Conservation (phyloP, 2,329 filamentous ascomycete species). For the Samsoniella hepiali region DNA sequence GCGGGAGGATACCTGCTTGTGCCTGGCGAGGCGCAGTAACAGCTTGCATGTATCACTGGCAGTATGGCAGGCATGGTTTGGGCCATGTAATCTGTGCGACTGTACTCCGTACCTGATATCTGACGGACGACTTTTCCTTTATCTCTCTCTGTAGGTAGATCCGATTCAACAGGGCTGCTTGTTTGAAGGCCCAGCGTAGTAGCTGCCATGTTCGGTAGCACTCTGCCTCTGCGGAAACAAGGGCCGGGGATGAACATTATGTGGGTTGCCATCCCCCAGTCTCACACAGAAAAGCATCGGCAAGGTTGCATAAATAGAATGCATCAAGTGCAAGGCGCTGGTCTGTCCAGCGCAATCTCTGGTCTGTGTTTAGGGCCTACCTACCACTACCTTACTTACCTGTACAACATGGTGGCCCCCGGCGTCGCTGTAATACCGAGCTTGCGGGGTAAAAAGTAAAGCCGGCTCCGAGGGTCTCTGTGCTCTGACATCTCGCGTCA, state of each 20-base stretch:
- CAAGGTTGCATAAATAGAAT: too few relatives aligned
- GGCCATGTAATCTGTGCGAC: too few relatives aligned
- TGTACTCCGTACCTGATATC: background rate
- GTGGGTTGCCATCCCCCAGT: background rate
- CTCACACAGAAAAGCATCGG: too few relatives aligned
- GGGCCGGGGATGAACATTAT: background rate
- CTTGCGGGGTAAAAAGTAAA: constrained; percentile 17
- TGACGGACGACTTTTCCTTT: background rate
- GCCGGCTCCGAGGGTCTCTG: constrained; percentile 11
- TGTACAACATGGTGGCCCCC: too few relatives aligned
- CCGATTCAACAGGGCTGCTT: background rate
- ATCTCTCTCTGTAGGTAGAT: background rate
- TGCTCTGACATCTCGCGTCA: background rate
- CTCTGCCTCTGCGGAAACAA: background rate
- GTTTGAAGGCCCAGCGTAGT: background rate
- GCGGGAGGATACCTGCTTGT: background rate
- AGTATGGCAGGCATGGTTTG: too few relatives aligned
- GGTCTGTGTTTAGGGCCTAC: too few relatives aligned
- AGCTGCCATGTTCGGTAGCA: background rate
- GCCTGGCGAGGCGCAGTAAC: background rate
- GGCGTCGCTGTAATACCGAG: background rate
- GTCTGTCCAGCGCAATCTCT: too few relatives aligned
- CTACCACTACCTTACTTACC: too few relatives aligned
- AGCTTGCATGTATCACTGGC: background rate
- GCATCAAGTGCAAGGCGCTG: too few relatives aligned